Evolutionary conservation across 2,329 filamentous ascomycete species (phyloP).

Genomic region (Periconia sp.): DNA sequence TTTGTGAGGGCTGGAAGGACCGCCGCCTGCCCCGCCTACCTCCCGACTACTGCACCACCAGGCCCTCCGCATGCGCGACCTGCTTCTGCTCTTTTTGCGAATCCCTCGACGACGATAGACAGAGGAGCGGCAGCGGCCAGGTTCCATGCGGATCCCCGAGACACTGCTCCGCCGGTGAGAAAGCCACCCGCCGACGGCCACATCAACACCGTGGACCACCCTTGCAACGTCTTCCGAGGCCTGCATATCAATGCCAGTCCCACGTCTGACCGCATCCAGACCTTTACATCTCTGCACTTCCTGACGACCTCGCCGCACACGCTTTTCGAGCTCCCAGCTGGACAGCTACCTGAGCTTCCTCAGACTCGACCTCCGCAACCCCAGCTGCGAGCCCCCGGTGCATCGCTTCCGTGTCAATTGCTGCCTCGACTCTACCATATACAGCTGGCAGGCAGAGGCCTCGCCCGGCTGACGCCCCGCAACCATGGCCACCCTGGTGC

Average conservation of each 20-base stretch:
- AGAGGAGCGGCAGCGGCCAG: too few species aligned
- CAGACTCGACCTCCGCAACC: slow-evolving; percentile 6
- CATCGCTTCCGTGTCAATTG: too few species aligned
- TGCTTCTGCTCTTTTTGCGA: too few species aligned
- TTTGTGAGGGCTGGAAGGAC: slow-evolving; percentile 2
- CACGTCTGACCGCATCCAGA: slow-evolving; percentile 12
- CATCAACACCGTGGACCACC: slow-evolving; percentile 17
- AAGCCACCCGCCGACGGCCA: slow-evolving; percentile 23
- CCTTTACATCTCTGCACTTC: slow-evolving; percentile 3
- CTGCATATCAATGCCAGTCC: slow-evolving; percentile 24
- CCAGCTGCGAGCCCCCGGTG: too few species aligned
- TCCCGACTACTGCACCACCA: neutral
- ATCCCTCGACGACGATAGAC: too few species aligned
- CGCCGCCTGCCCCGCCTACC: slow-evolving; percentile 16
- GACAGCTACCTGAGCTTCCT: too few species aligned
- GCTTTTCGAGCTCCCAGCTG: neutral
- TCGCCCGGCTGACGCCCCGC: slow-evolving; percentile 10
- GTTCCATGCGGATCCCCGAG: slow-evolving; percentile 15
- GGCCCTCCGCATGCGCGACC: too few species aligned
- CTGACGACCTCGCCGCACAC: slow-evolving; percentile 3
- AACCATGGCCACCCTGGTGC: slow-evolving; percentile 62
- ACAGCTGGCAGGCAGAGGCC: slow-evolving; percentile 10
- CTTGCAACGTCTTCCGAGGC: slow-evolving; percentile 40
- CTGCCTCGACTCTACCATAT: neutral
- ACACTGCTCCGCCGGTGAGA: slow-evolving; percentile 4